A percentile compares a stretch with the other conserved stretches of the same genome.
phyloP scores from a whole-genome alignment of 2,329 filamentous ascomycete species.

The Fusarium staphyleae region DNA sequence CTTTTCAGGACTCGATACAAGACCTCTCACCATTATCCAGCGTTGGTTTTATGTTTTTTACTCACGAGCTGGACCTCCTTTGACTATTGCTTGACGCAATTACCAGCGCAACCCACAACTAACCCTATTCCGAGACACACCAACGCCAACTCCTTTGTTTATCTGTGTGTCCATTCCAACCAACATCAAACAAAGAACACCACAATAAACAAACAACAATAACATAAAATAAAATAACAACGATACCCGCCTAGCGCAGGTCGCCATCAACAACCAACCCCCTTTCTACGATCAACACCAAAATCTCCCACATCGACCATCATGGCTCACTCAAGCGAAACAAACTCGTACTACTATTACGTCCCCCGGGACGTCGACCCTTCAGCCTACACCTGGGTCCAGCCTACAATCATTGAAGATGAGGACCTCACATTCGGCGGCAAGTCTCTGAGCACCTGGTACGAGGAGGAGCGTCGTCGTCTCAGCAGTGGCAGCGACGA shows the following conservation, averaged over 20 bases:
- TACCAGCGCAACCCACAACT: constrained; percentile 9
- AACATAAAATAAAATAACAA: constrained; percentile 13
- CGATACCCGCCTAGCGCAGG: constrained; percentile 9
- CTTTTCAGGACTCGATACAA: constrained; percentile 1
- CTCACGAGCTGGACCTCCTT: constrained; percentile 31
- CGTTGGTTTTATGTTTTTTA: constrained; percentile 9
- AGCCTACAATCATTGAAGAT: constrained; percentile 65
- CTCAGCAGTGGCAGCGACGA: constrained; percentile 51
- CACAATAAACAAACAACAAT: constrained; percentile 10
- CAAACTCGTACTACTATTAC: constrained; percentile 43
- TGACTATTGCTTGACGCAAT: constrained; percentile 34
- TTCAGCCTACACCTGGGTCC: constrained; percentile 54
- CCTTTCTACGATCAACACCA: neutral
- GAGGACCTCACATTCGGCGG: constrained; percentile 68
- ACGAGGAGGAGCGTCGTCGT: constrained; percentile 63
- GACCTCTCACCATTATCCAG: constrained; percentile 1
- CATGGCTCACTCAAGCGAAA: constrained; percentile 38
- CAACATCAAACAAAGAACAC: constrained; percentile 27
- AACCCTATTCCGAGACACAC: constrained; percentile 4
- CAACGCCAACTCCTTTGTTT: constrained; percentile 28
- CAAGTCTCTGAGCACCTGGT: constrained; percentile 65
- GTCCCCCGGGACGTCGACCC: constrained; percentile 48
- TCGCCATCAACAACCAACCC: constrained; percentile 7
- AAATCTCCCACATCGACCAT: constrained; percentile 4
- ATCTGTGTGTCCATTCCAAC: constrained; percentile 29